Base-by-base conservation (phyloP, 371 early-diverging fungal species). In the Mortierella sp. region DNA sequence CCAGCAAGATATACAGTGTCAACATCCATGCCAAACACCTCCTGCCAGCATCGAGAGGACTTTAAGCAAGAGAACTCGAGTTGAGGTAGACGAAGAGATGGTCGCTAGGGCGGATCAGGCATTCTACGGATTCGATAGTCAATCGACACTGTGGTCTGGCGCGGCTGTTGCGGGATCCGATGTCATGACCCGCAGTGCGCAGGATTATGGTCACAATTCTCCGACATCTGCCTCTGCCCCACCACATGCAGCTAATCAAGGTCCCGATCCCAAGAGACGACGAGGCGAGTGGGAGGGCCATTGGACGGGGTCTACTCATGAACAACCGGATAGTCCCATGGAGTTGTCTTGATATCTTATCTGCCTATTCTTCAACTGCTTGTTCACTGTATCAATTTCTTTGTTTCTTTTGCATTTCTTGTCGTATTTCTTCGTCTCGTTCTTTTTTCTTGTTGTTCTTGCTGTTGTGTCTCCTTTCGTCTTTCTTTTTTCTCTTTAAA, bases 61-160 rank as follows among this genome's bases (percentile, higher is more conserved):
- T 17, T 28, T 56, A 14, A 64, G 64, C 64, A 71, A 71, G 48
- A 37, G 72, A 41, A 39, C 52, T 15, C 65, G 72, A 4, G 34
- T 56, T 27, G 69, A 69, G 15, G 28, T 60, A 8, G 65, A 70
- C 5, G 55, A 58, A 12, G 56, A 54, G 14, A 47, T 59, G 67
- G 19, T n/a, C n/a, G n/a, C 17, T 6, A 53, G 30, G 1, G 19
- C 26, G 30, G 50, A 32, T 23, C 32, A 43, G 27, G 17, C 41
- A 12, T 63, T 63, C 42, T 12, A 12, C 6, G 55, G 63, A 28
- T 59, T 59, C 28, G 60, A 50, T 11, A 48, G 60, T 24, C 53
- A 56, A 7, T 31, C 24, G 34, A 9, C 32, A 55, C 3, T 27
- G n/a, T 23, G 15, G 12, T 19, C 47, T 4, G 43, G 43, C 44